Evolutionary conservation across 305 asterid genomes (phyloP).

Genomic region (Fraxinus latifolia): DNA sequence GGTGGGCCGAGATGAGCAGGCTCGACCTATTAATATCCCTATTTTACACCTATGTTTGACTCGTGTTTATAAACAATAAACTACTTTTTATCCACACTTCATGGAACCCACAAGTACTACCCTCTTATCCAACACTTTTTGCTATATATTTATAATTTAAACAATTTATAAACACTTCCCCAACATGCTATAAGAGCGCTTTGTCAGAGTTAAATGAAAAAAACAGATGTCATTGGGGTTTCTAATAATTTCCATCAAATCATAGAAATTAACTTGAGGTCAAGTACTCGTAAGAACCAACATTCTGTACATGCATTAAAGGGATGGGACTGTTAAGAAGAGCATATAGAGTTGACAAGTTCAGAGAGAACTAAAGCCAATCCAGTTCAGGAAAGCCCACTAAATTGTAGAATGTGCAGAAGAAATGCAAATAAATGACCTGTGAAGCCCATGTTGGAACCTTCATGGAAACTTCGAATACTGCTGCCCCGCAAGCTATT

Average conservation of each 20-base stretch:
- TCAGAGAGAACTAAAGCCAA: neutral
- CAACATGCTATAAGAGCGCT: neutral
- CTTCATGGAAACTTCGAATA: constrained; percentile 78
- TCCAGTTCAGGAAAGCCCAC: neutral
- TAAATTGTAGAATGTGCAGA: neutral
- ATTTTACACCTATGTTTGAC: neutral
- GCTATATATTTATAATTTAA: neutral
- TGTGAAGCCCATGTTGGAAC: constrained; percentile 96
- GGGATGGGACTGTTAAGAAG: neutral
- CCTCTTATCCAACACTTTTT: neutral
- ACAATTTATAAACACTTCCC: neutral
- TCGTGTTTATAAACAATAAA: neutral
- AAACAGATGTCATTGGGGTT: neutral
- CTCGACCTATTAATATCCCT: neutral
- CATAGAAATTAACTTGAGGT: neutral
- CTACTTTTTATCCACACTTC: neutral
- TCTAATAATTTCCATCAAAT: neutral
- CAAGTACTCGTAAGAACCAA: constrained; percentile 1
- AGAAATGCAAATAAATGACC: constrained; percentile 40
- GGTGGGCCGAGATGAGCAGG: neutral
- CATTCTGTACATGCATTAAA: neutral
- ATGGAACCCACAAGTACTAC: neutral
- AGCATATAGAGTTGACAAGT: neutral
- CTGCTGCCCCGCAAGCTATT: constrained; percentile 86
- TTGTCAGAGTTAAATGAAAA: neutral